These are phyloP conservation scores for Inonotus obliquus DNA, from an alignment of 1,284 basidiomycete genomes.

Conservation along the genomic window DNA sequence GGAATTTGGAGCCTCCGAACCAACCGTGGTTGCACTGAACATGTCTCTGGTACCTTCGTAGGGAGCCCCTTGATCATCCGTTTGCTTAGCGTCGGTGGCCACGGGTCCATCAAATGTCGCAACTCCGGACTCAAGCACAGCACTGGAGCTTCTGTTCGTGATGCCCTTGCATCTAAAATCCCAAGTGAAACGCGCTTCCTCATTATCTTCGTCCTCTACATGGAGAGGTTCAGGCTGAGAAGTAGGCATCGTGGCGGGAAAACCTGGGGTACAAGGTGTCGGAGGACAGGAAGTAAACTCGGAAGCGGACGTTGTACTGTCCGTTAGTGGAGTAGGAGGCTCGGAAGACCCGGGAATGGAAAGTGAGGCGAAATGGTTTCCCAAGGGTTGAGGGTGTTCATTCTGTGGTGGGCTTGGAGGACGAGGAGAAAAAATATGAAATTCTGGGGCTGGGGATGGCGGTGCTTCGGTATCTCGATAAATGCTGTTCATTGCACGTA, in stretches of 20 bases:
- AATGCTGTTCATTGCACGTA: conserved; percentile 16
- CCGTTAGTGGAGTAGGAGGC: conserved; percentile 1
- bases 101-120: no score
- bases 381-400: not conserved
- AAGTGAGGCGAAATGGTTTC: not conserved
- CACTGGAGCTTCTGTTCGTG: not conserved
- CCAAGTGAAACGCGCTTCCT: conserved; percentile 9
- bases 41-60: no score
- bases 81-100: not conserved
- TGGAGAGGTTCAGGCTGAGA: not conserved
- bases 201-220: not conserved
- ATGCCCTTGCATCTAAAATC: conserved; percentile 12
- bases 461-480: not conserved
- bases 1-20: not conserved
- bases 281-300: not conserved
- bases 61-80: no score
- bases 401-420: not conserved
- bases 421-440: not conserved
- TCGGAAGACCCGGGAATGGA: not conserved
- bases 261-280: conserved; percentile 3
- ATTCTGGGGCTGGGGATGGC: not conserved
- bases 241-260: not conserved
- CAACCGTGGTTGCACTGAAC: not conserved
- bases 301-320: not conserved
- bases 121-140: not conserved